Evolutionary conservation across 805 yeast species (phyloP).

Genomic region (Starmerella gropengiesseri): DNA sequence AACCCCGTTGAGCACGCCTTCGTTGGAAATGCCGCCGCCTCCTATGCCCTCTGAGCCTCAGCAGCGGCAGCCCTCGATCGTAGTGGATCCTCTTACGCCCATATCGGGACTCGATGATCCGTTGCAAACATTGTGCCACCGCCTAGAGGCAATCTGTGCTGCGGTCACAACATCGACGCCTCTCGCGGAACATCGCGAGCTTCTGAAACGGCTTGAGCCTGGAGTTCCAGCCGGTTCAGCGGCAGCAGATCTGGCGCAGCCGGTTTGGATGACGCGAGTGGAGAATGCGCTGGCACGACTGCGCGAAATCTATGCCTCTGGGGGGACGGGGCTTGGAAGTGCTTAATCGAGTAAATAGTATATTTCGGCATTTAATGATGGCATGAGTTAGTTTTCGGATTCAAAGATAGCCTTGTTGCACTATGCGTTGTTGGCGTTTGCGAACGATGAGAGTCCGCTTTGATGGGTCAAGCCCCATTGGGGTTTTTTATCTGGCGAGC

Average conservation of each 20-base stretch:
- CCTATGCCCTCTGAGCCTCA: background rate
- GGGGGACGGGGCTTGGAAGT: too few relatives aligned
- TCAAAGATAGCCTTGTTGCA: too few relatives aligned
- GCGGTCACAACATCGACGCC: background rate
- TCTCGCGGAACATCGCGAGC: conserved; percentile 1
- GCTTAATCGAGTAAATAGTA: too few relatives aligned
- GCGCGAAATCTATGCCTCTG: background rate
- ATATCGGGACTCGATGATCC: background rate
- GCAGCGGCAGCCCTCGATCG: too few relatives aligned
- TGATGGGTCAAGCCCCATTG: too few relatives aligned
- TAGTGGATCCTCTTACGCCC: too few relatives aligned
- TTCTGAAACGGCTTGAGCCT: conserved; percentile 14
- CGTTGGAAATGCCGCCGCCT: conserved; percentile 1
- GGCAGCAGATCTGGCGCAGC: conserved; percentile 2
- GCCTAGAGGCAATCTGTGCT: conserved; percentile 16
- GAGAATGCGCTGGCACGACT: conserved; percentile 17
- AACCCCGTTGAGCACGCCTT: background rate
- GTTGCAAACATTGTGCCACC: conserved; percentile 4
- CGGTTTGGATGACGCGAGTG: conserved; percentile 20
- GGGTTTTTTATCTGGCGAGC: too few relatives aligned
- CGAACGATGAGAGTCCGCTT: too few relatives aligned
- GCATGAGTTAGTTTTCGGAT: too few relatives aligned
- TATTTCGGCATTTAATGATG: too few relatives aligned
- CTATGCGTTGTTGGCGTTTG: too few relatives aligned
- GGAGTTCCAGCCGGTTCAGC: conserved; percentile 2